Conservation (phyloP, 164 flowering plant genomes). For the Umbellularia californica region DNA sequence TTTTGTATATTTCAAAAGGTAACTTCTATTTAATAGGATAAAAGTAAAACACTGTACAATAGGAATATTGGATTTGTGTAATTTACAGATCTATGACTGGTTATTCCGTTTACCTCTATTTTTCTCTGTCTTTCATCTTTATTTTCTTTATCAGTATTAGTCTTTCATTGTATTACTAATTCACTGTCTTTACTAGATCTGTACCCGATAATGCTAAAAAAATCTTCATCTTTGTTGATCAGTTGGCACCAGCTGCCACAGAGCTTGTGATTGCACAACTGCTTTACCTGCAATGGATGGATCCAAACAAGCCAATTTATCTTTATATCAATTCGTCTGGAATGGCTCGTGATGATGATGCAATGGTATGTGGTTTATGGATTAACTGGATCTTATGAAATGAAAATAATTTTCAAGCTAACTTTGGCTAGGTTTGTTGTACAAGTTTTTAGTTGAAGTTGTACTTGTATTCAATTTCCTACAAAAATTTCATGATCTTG, state of each 20-base stretch:
- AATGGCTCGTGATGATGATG: constrained; percentile 91
- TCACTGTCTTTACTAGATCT: neutral
- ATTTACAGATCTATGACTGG: neutral
- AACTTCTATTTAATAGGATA: too few species aligned
- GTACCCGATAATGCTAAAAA: neutral
- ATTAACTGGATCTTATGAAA: too few species aligned
- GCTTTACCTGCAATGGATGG: constrained; percentile 76
- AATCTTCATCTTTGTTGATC: constrained; percentile 12
- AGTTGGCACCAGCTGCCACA: constrained; percentile 93
- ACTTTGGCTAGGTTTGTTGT: too few species aligned
- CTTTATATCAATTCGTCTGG: constrained; percentile 88
- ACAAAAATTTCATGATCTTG: too few species aligned
- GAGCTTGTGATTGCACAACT: constrained; percentile 82
- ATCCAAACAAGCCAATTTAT: constrained; percentile 70
- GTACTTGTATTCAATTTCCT: too few species aligned
- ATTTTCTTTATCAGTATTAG: neutral
- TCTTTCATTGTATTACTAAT: neutral
- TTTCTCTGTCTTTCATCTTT: too few species aligned
- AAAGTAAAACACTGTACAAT: too few species aligned
- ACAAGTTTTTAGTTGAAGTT: too few species aligned
- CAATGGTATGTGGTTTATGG: constrained; percentile 45
- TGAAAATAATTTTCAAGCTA: too few species aligned
- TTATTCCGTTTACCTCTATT: neutral
- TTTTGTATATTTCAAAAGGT: too few species aligned
- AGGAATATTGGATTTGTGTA: neutral